phyloP scores from a whole-genome alignment of 2,329 filamentous ascomycete species.

The Penicillium griseofulvum region DNA sequence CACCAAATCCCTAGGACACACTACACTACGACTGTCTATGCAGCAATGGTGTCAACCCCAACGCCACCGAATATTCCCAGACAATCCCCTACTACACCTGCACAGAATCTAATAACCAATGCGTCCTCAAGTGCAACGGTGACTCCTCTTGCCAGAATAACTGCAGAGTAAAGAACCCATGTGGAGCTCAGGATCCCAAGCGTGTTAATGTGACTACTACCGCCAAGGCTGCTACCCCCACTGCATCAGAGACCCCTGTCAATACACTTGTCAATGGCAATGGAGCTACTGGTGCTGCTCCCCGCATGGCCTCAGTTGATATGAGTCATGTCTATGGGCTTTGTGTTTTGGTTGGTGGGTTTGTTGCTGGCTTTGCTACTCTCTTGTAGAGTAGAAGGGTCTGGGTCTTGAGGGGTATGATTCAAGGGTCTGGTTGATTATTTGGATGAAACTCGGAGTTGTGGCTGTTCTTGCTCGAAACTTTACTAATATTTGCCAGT shows the following conservation, averaged over 20 bases:
- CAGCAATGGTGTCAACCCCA: slow-evolving; percentile 53
- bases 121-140: slow-evolving; percentile 50
- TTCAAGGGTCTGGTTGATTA: not conserved
- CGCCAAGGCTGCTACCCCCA: slow-evolving; percentile 41
- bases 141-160: slow-evolving; percentile 50
- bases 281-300: slow-evolving; percentile 28
- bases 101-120: slow-evolving; percentile 56
- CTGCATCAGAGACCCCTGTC: slow-evolving; percentile 34
- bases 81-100: slow-evolving; percentile 64
- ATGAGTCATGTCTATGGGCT: slow-evolving; percentile 58
- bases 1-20: slow-evolving; percentile 31
- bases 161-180: slow-evolving; percentile 57
- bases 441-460: not conserved
- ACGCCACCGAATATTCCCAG: slow-evolving; percentile 60
- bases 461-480: not conserved
- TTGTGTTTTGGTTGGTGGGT: slow-evolving; percentile 52
- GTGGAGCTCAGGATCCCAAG: slow-evolving; percentile 59
- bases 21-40: slow-evolving; percentile 60
- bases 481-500: not conserved
- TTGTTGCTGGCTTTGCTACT: slow-evolving; percentile 58
- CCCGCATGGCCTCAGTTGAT: slow-evolving; percentile 43
- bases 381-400: slow-evolving; percentile 43
- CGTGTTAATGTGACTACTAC: slow-evolving; percentile 52
- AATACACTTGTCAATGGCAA: slow-evolving; percentile 35
- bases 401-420: too few relatives aligned